Percentiles rank a stretch among this genome's conserved stretches.
These are phyloP conservation scores for Ceratobasidium sp. DNA, from an alignment of 1,284 basidiomycete species.

Conservation along the genomic window DNA sequence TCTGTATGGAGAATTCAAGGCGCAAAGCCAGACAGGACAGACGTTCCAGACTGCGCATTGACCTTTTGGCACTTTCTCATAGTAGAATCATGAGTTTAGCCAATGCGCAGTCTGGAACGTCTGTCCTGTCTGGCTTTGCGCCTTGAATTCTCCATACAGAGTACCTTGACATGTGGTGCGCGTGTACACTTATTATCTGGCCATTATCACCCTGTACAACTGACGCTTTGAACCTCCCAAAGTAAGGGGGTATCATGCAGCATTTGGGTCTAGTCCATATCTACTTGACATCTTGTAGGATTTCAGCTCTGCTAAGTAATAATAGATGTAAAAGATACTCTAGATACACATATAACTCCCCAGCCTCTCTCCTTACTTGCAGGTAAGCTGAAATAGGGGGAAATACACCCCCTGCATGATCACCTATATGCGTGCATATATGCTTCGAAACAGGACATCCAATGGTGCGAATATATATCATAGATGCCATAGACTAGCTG, in stretches of 20 bases:
- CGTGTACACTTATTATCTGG: not conserved
- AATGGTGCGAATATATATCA: not conserved
- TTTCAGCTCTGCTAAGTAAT: not conserved
- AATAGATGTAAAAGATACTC: not conserved
- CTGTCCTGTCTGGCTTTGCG: not conserved
- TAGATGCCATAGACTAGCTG: not conserved
- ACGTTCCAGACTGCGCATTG: not conserved
- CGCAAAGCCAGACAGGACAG: not conserved
- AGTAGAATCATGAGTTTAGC: not conserved
- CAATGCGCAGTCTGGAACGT: not conserved
- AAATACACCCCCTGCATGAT: not conserved
- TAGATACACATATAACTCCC: not conserved
- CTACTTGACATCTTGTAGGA: not conserved
- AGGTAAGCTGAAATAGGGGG: constrained; percentile 1
- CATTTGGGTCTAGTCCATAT: constrained; percentile 1
- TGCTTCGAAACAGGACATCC: not conserved
- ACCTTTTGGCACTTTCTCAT: not conserved
- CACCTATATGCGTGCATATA: not conserved
- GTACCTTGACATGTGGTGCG: not conserved
- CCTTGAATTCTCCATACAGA: not conserved
- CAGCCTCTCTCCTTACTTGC: not conserved
- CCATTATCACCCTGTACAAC: not conserved
- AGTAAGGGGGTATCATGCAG: constrained; percentile 5
- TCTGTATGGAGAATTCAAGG: not conserved
- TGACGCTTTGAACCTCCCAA: not conserved